These are phyloP conservation scores for Pleurotus djamor DNA, from an alignment of 768 basidiomycete species.

Conservation along the genomic window DNA sequence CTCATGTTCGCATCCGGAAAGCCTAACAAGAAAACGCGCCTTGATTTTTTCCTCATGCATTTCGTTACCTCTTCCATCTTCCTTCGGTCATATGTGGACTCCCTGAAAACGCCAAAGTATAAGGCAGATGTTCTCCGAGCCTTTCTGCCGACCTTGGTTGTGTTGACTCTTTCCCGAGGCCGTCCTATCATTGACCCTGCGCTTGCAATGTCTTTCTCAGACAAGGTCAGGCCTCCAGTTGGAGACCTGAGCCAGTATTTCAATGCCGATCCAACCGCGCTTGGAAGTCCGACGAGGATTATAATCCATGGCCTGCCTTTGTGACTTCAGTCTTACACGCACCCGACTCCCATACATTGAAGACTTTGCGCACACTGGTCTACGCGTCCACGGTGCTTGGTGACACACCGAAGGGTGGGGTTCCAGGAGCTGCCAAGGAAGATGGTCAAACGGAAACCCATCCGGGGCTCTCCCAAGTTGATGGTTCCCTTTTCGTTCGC, in stretches of 20 bases:
- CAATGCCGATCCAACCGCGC: conserved; percentile 16
- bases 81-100: conserved; percentile 37
- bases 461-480: conserved; percentile 36
- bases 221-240: conserved; percentile 36
- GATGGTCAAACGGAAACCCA: conserved; percentile 38
- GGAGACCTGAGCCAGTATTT: background rate
- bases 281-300: conserved; percentile 35
- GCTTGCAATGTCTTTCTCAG: conserved; percentile 44
- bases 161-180: conserved; percentile 39
- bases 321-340: conserved; percentile 43
- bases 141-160: conserved; percentile 33
- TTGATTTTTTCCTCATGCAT: conserved; percentile 64
- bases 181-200: conserved; percentile 49
- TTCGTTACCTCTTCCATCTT: conserved; percentile 51
- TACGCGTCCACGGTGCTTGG: conserved; percentile 50
- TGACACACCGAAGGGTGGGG: conserved; percentile 30
- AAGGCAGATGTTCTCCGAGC: conserved; percentile 45
- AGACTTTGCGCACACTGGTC: conserved; percentile 45
- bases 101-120: conserved; percentile 26
- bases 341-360: conserved; percentile 50
- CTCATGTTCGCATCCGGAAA: conserved; percentile 46
- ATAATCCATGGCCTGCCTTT: conserved; percentile 54
- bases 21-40: conserved; percentile 41
- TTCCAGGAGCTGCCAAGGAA: conserved; percentile 42
- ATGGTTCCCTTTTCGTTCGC: conserved; percentile 57